Base-by-base conservation (phyloP, 192 early-diverging fungal genomes). In the Coemansia nantahalensis region DNA sequence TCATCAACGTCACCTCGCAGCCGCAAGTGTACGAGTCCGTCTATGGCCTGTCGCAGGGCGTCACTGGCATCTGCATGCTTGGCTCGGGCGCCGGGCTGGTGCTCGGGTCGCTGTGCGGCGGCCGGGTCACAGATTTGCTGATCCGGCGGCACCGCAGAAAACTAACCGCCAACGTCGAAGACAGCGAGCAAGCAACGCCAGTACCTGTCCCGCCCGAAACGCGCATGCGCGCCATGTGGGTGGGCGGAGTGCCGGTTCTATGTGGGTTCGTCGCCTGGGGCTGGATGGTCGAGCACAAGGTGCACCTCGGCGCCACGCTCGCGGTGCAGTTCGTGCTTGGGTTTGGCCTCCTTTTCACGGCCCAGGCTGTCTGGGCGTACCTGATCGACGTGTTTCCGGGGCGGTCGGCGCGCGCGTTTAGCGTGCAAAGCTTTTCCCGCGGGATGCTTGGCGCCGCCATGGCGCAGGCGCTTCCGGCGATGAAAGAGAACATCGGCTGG, bases 1-100 rank as follows among this genome's bases (percentile, higher is more conserved):
- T 78, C 51, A 50, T 65, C 8, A 61, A 79, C 11, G 65, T 67
- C 14, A 81, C 75, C 0, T 60, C 65, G 19, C 52, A 75, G 41
- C 59, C 82, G 18, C 32, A 62, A 16, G 67, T 75, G 12, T 81
- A 68, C 39, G 48, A 61, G 15, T 40, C 44, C 10, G 22, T 77
- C 8, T 83, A 83, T 30, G n/a, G 46, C 2, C 56, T 80, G 36
- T 54, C 59, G 9, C 65, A 69, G 18, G 69, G 70, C 22, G 43
- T 28, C 3, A 67, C 76, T 18, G 82, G 82, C 9, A 22, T 78
- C 4, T 77, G 74, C 38, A 81, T 62, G 41, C 46, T 83, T 16
- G 45, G 71, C 13, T 56, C 61, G 5, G 82, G 80, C 22, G 60
- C 72, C 5, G 82, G 82, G 4, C 68, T 66, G 45, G 47, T 66